Percentiles rank a stretch among this genome's conserved stretches.
Evolutionary conservation across 176 grass and related monocot genomes (phyloP).

Genomic region (Raddia distichophylla): DNA sequence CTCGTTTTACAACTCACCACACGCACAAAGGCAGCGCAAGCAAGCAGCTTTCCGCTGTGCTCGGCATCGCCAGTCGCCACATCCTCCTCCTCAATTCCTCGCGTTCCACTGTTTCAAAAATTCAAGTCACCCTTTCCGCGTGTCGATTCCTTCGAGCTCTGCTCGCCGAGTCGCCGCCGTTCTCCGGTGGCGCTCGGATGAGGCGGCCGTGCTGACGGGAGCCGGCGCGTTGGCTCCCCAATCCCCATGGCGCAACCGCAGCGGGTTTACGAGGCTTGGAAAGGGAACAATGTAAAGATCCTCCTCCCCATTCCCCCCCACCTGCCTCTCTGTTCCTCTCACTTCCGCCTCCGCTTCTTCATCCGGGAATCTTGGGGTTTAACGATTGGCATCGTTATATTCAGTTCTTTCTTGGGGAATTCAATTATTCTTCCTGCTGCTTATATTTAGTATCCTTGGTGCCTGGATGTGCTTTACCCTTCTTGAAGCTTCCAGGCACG

Average conservation of each 20-base stretch:
- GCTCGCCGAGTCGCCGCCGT: constrained; percentile 34
- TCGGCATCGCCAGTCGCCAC: neutral
- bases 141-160: constrained; percentile 30
- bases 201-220: constrained; percentile 39
- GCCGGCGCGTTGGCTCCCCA: constrained; percentile 42
- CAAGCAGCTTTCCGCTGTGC: constrained; percentile 31
- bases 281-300: constrained; percentile 90
- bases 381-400: neutral
- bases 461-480: neutral
- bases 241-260: constrained; percentile 67
- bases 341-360: neutral
- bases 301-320: neutral
- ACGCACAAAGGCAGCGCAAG: constrained; percentile 48
- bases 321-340: neutral
- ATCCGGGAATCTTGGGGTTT: constrained; percentile 5
- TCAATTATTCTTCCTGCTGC: constrained; percentile 46
- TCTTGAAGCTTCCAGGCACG: constrained; percentile 22
- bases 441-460: constrained; percentile 3
- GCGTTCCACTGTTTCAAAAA: constrained; percentile 39
- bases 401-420: constrained; percentile 35
- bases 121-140: constrained; percentile 37
- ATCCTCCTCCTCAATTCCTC: constrained; percentile 20
- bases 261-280: constrained; percentile 75
- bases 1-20: constrained; percentile 50
- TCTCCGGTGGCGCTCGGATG: constrained; percentile 9